phyloP scores from a whole-genome alignment of 192 early-diverging fungal species.

The Glomus cerebriforme region DNA sequence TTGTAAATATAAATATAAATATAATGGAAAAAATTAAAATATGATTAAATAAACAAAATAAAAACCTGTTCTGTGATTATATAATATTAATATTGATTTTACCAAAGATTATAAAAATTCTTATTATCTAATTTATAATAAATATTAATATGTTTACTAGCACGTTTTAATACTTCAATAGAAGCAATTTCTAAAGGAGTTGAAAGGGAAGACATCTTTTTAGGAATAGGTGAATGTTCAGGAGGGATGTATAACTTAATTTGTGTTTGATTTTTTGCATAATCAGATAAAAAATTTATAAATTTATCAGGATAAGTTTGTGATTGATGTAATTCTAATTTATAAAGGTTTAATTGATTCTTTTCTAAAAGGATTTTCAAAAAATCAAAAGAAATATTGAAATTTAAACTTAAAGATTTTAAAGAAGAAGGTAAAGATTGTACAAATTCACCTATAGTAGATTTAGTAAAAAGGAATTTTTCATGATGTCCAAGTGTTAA shows the following conservation, averaged over 20 bases:
- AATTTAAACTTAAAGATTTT: background rate
- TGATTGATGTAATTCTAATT: constrained; percentile 18
- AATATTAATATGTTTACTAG: background rate
- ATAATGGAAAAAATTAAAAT: no score
- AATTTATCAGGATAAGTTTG: background rate
- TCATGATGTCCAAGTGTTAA: constrained; percentile 11
- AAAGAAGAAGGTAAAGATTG: constrained; percentile 1
- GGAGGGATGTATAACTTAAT: background rate
- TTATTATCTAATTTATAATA: background rate
- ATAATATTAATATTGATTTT: no score
- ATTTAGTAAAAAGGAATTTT: background rate
- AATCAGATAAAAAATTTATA: background rate
- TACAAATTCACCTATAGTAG: background rate
- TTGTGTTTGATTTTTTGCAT: background rate
- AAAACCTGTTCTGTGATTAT: no score
- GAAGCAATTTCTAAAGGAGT: background rate
- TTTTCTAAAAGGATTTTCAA: background rate
- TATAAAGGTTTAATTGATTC: background rate
- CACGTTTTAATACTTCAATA: background rate
- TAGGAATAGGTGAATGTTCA: no score
- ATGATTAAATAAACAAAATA: no score
- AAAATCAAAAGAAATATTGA: constrained; percentile 2
- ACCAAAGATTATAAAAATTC: constrained; percentile 14
- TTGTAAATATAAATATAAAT: no score
- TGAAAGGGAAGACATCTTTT: no score